Evolutionary conservation across 192 early-diverging fungal species (phyloP).

Genomic region (Diversispora eburnea): DNA sequence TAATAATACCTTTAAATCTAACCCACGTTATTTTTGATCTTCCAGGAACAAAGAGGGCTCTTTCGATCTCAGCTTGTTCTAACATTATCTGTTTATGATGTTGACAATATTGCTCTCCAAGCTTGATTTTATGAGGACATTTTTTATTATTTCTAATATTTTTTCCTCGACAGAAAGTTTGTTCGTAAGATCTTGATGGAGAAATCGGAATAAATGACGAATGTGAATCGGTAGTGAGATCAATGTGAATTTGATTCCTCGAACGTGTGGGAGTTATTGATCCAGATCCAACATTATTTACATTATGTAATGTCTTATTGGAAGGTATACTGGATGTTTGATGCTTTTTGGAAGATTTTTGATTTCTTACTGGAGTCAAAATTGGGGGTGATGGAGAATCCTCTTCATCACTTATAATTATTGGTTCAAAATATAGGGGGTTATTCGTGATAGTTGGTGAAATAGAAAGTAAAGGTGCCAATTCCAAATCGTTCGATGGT

Average conservation of each 20-base stretch:
- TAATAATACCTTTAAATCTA: constrained; percentile 2
- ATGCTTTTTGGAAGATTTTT: too few species aligned
- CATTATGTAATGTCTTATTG: too few species aligned
- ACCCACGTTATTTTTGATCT: constrained; percentile 5
- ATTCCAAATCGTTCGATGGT: neutral
- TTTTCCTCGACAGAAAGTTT: neutral
- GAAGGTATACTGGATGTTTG: too few species aligned
- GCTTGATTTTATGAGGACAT: neutral
- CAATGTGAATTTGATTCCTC: too few species aligned
- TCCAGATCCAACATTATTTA: too few species aligned
- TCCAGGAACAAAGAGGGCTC: constrained; percentile 4
- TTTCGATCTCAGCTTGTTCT: neutral
- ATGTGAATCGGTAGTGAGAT: too few species aligned
- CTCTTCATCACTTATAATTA: neutral
- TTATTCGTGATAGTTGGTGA: neutral
- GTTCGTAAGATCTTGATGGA: neutral
- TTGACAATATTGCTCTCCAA: neutral
- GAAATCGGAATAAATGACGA: too few species aligned
- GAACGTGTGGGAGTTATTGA: too few species aligned
- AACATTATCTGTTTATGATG: neutral
- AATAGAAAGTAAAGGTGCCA: neutral
- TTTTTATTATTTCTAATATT: neutral
- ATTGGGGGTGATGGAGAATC: too few species aligned
- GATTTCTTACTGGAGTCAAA: too few species aligned
- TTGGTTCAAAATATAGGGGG: neutral